Percentiles rank a stretch among this genome's conserved stretches.
Conservation (phyloP, 148 eudicot species). For the Rhododendron vialii region DNA sequence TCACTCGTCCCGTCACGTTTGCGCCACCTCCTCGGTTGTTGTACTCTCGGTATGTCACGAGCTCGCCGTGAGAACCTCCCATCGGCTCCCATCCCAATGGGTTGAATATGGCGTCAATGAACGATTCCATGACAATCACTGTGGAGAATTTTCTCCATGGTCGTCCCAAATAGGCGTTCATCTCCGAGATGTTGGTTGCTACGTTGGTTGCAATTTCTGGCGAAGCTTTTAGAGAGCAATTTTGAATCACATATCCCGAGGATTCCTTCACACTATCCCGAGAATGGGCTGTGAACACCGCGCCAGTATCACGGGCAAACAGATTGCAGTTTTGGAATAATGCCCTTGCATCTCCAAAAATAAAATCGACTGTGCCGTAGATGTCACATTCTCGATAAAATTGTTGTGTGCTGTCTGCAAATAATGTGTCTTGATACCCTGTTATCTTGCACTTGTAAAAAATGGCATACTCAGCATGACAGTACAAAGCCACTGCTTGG, state of each 20-base stretch:
- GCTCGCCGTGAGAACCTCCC: not conserved
- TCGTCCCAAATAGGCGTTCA: too few relatives aligned
- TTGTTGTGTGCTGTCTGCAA: not conserved
- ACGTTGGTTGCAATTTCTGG: too few relatives aligned
- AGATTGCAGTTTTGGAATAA: not conserved
- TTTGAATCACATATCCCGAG: not conserved
- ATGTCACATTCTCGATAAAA: not conserved
- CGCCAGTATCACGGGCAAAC: not conserved
- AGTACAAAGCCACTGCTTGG: not conserved
- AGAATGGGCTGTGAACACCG: not conserved
- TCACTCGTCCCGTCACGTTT: not conserved
- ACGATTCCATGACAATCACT: not conserved
- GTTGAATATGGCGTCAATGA: not conserved
- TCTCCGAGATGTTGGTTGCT: too few relatives aligned
- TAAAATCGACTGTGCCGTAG: not conserved
- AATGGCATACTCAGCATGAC: not conserved
- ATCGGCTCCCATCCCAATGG: not conserved
- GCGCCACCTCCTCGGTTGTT: not conserved
- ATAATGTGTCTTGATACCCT: not conserved
- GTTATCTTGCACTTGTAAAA: not conserved
- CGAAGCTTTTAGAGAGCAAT: too few relatives aligned
- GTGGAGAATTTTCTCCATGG: too few relatives aligned
- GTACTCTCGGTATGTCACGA: not conserved
- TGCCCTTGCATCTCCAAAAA: not conserved
- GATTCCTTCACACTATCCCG: not conserved